Evolutionary conservation across 345 rosid species (phyloP), one percentile per base, ranked within the genome.

Genomic region (Boechera retrofracta): DNA sequence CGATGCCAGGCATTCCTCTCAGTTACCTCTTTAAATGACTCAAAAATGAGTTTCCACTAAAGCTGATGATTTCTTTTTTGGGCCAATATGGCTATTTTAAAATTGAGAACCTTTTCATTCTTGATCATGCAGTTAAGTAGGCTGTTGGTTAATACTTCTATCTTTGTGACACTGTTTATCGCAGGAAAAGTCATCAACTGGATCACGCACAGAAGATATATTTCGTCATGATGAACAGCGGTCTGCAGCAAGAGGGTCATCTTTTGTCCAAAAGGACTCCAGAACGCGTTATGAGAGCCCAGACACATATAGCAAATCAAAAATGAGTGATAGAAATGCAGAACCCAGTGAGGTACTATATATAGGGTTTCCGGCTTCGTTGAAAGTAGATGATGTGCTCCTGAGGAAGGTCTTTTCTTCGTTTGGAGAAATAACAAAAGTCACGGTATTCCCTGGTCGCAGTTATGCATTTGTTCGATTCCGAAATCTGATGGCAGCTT

Each of bases 391-490:
- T 77, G 98, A 94, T 69, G 56, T 60, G 52, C 83, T 87, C 79
- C 84, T 94, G 82, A 83, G 91, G 76, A 86, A 88, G 74, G 93
- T 91, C 24, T 92, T 94, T 78, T 86, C 91, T 4, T 92, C 97
- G 32, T 94, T 89, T 72, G 98, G 98, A 74, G 98, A 94, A 76
- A 80, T 92, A 72, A 90, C 88, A 48, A 94, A 86, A 84, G 85
- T 94, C 44, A 85, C 95, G 18, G 87, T 84, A 64, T 90, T 94
- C 81, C 97, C 97, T 33, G 97, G 98, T 64, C 97, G 97, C 63
- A 94, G 97, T 80, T 94, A 92, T 83, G 98, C 98, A 70, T 94
- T 94, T 82, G 93, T 94, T 78, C 91, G 85, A 32, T 94, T 89
- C 82, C 83, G 85, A 73, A 84, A 74, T 77, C 15, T 84, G 64